Evolutionary conservation across 176 grass and related monocot genomes (phyloP).

Genomic region (Avena atlantica): DNA sequence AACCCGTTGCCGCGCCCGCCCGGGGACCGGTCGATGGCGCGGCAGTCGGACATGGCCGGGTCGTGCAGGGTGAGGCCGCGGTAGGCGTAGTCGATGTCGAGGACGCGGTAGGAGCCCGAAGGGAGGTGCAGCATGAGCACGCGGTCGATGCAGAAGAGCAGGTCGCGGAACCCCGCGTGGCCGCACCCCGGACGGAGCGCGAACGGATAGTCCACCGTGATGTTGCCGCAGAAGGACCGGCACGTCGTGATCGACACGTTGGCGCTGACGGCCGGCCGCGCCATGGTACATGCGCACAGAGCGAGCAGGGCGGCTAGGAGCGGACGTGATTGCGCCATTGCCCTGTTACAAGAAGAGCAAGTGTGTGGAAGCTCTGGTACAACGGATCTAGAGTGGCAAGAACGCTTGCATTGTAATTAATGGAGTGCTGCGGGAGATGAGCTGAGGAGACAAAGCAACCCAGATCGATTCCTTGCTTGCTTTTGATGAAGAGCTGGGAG

Average conservation of each 20-base stretch:
- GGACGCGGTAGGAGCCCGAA: constrained; percentile 91
- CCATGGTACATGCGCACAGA: constrained; percentile 20
- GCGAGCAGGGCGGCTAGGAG: constrained; percentile 20
- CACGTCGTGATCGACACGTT: constrained; percentile 63
- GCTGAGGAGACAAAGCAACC: background rate
- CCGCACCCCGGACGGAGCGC: constrained; percentile 74
- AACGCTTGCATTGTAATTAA: background rate
- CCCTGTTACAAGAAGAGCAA: background rate
- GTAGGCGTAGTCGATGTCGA: constrained; percentile 95
- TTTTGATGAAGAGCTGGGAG: constrained; percentile 36
- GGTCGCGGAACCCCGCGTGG: constrained; percentile 82
- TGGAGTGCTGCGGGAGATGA: background rate
- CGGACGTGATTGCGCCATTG: constrained; percentile 30
- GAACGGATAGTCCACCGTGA: constrained; percentile 97
- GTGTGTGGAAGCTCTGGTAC: background rate
- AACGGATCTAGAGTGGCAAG: background rate
- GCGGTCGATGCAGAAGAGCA: constrained; percentile 91
- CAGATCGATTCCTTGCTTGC: constrained; percentile 60
- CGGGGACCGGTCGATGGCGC: constrained; percentile 71
- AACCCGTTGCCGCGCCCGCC: constrained; percentile 74
- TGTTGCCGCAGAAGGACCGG: constrained; percentile 91
- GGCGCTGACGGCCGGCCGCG: constrained; percentile 1
- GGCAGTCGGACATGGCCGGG: constrained; percentile 94
- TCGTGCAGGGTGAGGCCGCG: constrained; percentile 81
- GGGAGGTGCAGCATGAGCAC: constrained; percentile 90